Evolutionary conservation across 2,329 filamentous ascomycete genomes (phyloP).

Genomic region (Lojkania enalia): DNA sequence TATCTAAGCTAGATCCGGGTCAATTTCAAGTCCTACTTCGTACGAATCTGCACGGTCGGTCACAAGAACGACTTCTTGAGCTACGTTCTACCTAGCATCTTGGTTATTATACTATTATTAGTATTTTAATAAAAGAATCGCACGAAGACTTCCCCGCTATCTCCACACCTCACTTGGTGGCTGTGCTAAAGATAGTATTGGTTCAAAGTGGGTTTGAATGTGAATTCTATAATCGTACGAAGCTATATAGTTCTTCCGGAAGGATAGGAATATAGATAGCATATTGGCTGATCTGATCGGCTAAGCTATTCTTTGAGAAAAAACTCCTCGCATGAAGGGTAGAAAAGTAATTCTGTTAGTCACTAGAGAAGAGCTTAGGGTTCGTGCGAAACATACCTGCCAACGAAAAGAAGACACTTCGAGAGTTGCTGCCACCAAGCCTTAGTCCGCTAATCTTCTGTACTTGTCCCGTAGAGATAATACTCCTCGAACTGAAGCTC

Average conservation of each 20-base stretch:
- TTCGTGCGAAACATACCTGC: too few relatives aligned
- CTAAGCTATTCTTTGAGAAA: too few relatives aligned
- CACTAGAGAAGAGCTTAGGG: too few relatives aligned
- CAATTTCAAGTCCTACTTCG: too few relatives aligned
- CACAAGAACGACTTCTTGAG: neutral
- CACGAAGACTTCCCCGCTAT: neutral
- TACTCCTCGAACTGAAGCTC: too few relatives aligned
- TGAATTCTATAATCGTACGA: slow-evolving; percentile 2
- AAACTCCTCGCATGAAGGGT: too few relatives aligned
- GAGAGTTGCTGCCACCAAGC: too few relatives aligned
- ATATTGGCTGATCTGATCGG: neutral
- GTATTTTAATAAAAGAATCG: neutral
- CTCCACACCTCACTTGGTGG: neutral
- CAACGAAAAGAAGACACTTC: too few relatives aligned
- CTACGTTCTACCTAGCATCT: neutral
- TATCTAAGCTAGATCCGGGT: neutral
- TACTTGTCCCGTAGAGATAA: too few relatives aligned
- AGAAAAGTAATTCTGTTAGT: too few relatives aligned
- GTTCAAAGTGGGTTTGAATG: neutral
- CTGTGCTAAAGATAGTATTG: neutral
- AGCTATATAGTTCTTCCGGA: neutral
- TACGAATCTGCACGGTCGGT: neutral
- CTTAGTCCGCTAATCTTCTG: too few relatives aligned
- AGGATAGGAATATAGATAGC: slow-evolving; percentile 2
- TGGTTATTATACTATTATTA: too few relatives aligned